Evolutionary conservation across 768 basidiomycete genomes (phyloP).

Genomic region (Collybia nuda): DNA sequence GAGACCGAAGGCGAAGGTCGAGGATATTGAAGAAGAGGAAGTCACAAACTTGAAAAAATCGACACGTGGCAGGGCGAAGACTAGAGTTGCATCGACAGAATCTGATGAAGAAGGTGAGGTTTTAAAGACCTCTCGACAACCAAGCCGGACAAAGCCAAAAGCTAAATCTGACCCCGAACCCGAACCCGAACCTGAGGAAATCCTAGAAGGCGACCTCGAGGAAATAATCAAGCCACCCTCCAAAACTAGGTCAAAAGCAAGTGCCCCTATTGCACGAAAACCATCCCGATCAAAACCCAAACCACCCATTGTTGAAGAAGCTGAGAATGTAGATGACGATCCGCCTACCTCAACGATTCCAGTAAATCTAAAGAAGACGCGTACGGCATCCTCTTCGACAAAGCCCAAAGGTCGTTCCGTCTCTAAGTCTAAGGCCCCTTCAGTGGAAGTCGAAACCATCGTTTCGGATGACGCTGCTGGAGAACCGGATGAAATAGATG

Average conservation of each 20-base stretch:
- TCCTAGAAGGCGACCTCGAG: conserved; percentile 14
- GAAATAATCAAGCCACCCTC: conserved; percentile 6
- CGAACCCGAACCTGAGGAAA: conserved; percentile 6
- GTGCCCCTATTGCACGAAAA: conserved; percentile 5
- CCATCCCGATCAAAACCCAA: conserved; percentile 23
- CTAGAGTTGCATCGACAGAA: not conserved
- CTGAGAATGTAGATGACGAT: conserved; percentile 21
- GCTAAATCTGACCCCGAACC: conserved; percentile 6
- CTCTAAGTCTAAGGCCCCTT: conserved; percentile 14
- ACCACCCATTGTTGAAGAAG: conserved; percentile 10
- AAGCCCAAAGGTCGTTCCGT: conserved; percentile 5
- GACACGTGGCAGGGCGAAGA: conserved; percentile 5
- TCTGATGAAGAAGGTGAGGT: not conserved
- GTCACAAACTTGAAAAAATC: conserved; percentile 10
- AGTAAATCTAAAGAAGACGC: conserved; percentile 1
- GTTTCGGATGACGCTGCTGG: conserved; percentile 3
- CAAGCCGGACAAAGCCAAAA: conserved; percentile 8
- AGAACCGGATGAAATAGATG: conserved; percentile 6
- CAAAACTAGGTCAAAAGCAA: conserved; percentile 11
- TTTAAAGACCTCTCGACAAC: conserved; percentile 2
- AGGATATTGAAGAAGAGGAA: conserved; percentile 7
- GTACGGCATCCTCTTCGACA: not conserved
- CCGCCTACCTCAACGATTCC: conserved; percentile 9
- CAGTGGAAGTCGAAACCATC: conserved; percentile 5
- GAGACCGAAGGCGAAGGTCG: conserved; percentile 1